Evolutionary conservation across 345 rosid species (phyloP).

Genomic region (Melaleuca alternifolia): DNA sequence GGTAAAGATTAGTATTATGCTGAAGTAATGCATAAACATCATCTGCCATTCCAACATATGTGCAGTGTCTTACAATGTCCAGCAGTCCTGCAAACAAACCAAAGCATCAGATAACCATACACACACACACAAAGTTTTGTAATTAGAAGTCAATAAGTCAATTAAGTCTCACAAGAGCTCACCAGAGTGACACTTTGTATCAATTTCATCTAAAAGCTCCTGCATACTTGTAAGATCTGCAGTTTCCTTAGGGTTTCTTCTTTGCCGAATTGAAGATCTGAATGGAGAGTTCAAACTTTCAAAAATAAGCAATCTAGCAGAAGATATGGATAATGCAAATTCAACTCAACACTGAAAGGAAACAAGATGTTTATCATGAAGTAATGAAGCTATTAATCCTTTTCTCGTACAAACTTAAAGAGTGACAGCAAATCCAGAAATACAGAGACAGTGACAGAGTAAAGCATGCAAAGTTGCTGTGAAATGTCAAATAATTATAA

Average conservation of each 20-base stretch:
- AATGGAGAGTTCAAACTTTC: not conserved
- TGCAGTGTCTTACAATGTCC: constrained; percentile 66
- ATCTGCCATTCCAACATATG: constrained; percentile 96
- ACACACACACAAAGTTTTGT: not conserved
- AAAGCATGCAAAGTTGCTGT: not conserved
- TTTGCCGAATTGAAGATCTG: constrained; percentile 74
- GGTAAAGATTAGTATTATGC: constrained; percentile 76
- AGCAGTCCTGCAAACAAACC: constrained; percentile 47
- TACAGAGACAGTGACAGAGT: not conserved
- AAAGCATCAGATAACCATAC: not conserved
- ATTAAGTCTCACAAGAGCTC: constrained; percentile 1
- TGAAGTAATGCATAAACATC: constrained; percentile 83
- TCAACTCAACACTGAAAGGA: not conserved
- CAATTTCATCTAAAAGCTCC: constrained; percentile 58
- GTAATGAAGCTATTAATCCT: not conserved
- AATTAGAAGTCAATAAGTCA: not conserved
- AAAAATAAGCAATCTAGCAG: not conserved
- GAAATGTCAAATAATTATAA: not conserved
- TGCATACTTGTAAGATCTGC: constrained; percentile 93
- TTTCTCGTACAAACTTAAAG: not conserved
- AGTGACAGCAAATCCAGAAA: not conserved
- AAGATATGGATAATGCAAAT: not conserved
- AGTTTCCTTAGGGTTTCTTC: constrained; percentile 87
- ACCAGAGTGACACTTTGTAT: constrained; percentile 65
- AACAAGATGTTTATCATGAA: not conserved